Conservation (phyloP, 345 rosid genomes). For the Anacardium occidentale region DNA sequence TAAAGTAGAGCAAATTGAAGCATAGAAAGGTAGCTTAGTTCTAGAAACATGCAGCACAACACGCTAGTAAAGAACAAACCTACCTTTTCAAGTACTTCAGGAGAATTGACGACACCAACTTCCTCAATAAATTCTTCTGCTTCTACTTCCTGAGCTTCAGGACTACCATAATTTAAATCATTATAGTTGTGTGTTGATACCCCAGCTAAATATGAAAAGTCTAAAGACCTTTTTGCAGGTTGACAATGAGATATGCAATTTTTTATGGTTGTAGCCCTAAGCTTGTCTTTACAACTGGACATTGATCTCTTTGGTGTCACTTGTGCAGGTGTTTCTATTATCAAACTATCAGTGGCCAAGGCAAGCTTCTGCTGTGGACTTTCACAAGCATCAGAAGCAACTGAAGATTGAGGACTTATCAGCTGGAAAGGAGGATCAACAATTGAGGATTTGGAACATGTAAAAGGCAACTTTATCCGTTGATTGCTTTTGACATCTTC, state of each 20-base stretch:
- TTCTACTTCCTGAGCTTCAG: constrained; percentile 11
- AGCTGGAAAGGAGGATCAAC: constrained; percentile 6
- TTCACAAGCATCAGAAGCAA: constrained; percentile 19
- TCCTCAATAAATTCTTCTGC: constrained; percentile 5
- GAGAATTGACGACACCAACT: constrained; percentile 2
- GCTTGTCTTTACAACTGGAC: constrained; percentile 29
- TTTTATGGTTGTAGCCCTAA: constrained; percentile 8
- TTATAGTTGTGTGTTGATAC: constrained; percentile 14
- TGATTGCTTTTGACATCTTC: constrained; percentile 17
- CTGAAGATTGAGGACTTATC: constrained; percentile 10
- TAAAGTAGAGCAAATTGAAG: not conserved
- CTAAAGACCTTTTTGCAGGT: constrained; percentile 46
- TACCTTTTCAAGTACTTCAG: constrained; percentile 25
- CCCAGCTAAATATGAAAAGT: constrained; percentile 28
- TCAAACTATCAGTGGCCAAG: constrained; percentile 22
- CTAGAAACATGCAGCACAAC: not conserved
- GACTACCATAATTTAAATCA: constrained; percentile 5
- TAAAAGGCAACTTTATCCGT: constrained; percentile 16
- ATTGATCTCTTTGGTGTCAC: constrained; percentile 40
- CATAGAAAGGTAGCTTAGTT: not conserved
- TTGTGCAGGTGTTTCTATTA: constrained; percentile 49
- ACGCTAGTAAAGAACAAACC: not conserved
- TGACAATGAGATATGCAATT: constrained; percentile 21
- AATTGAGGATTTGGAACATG: constrained; percentile 8
- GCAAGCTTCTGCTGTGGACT: constrained; percentile 35